phyloP scores from a whole-genome alignment of 2,329 filamentous ascomycete genomes.

The Fusarium sp. region DNA sequence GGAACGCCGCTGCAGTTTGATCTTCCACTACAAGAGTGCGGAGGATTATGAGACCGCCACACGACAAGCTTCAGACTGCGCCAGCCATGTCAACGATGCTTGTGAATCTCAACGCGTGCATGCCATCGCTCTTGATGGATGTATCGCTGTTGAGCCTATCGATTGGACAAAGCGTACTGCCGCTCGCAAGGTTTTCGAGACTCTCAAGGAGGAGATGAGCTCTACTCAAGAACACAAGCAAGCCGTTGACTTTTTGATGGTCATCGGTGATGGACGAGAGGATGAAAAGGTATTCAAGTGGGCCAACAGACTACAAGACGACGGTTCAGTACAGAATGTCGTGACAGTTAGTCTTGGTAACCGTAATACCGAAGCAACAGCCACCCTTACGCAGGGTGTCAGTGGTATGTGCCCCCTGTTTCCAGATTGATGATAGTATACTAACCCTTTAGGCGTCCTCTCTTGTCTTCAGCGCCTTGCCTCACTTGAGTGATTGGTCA shows the following conservation, averaged over 20 bases:
- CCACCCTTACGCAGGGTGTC: slow-evolving; percentile 89
- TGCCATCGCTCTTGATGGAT: slow-evolving; percentile 82
- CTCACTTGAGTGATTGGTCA: slow-evolving; percentile 38
- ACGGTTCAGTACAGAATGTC: slow-evolving; percentile 72
- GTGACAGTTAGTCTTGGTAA: slow-evolving; percentile 88
- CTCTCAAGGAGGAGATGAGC: slow-evolving; percentile 57
- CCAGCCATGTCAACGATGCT: slow-evolving; percentile 94
- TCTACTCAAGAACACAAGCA: slow-evolving; percentile 47
- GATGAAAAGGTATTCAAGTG: slow-evolving; percentile 95
- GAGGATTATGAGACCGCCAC: slow-evolving; percentile 80
- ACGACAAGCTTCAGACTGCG: slow-evolving; percentile 87
- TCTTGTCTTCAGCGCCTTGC: slow-evolving; percentile 58
- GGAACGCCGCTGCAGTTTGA: slow-evolving; percentile 88
- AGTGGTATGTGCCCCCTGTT: slow-evolving; percentile 71
- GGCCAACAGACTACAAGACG: slow-evolving; percentile 80
- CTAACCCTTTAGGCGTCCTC: slow-evolving; percentile 52
- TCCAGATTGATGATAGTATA: background rate
- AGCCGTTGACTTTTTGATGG: slow-evolving; percentile 86
- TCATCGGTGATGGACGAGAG: slow-evolving; percentile 89
- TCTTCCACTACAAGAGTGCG: slow-evolving; percentile 89
- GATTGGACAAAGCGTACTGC: slow-evolving; percentile 91
- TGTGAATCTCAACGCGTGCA: slow-evolving; percentile 86
- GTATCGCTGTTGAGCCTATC: slow-evolving; percentile 84
- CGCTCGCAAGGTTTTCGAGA: slow-evolving; percentile 76
- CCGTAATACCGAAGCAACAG: slow-evolving; percentile 87